Conservation (phyloP, 176 grass and related monocot genomes). For the Zea mays region Zm-B73-REFERENCE-NAM-5.0 NC_050100.1:164182501-164183000, state of each 20-base stretch:
- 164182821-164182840: neutral
- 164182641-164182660: conserved; percentile 45
- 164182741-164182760: conserved; percentile 28
- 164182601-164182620: conserved; percentile 45
- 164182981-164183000: neutral
- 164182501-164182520: conserved; percentile 62
- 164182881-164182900: conserved; percentile 13
- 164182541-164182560: conserved; percentile 51
- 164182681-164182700: conserved; percentile 42
- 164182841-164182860: conserved; percentile 1
- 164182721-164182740: conserved; percentile 46
- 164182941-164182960: neutral
- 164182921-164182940: conserved; percentile 9
- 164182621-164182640: conserved; percentile 30
- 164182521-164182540: conserved; percentile 63
- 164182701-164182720: conserved; percentile 38
- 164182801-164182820: neutral
- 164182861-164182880: neutral
- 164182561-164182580: conserved; percentile 44
- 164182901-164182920: conserved; percentile 8
- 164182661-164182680: conserved; percentile 35
- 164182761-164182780: conserved; percentile 2
- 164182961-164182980: neutral
- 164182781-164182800: conserved; percentile 26
- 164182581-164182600: conserved; percentile 53